Percentiles rank a stretch among this genome's conserved stretches.
Conservation (phyloP, 306 rosid species). For the Rubus parviflorus region DNA sequence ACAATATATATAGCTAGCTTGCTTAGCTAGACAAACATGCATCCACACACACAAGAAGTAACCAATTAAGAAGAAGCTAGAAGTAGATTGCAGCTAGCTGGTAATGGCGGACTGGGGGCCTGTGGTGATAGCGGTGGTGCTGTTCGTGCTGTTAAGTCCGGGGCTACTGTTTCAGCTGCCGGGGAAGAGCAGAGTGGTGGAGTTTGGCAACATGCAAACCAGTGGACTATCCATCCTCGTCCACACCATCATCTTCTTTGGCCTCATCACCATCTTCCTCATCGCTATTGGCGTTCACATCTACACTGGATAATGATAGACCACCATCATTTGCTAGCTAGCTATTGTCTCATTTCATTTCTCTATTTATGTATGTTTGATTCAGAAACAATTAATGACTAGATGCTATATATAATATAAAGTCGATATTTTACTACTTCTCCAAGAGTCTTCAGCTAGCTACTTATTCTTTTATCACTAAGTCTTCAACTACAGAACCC, state of each 20-base stretch:
- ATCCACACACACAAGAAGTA: neutral
- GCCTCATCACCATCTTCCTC: constrained; percentile 63
- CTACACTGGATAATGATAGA: constrained; percentile 37
- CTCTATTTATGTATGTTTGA: too few species aligned
- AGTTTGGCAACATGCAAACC: constrained; percentile 58
- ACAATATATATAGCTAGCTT: neutral
- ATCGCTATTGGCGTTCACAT: constrained; percentile 64
- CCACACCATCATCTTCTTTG: constrained; percentile 66
- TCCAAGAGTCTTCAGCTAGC: neutral
- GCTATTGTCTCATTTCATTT: neutral
- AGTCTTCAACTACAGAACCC: neutral
- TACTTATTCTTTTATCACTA: neutral
- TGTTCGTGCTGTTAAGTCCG: constrained; percentile 62
- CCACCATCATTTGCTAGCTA: neutral
- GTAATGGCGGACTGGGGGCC: constrained; percentile 79
- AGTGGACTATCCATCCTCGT: constrained; percentile 54
- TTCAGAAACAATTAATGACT: neutral
- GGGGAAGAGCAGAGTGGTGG: constrained; percentile 48
- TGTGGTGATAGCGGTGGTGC: constrained; percentile 70
- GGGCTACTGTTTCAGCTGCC: constrained; percentile 66
- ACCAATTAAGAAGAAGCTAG: neutral
- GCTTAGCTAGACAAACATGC: neutral
- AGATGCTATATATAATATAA: neutral
- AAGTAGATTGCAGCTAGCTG: neutral
- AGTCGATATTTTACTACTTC: neutral